Evolutionary conservation across 176 grass and related monocot species (phyloP).

Genomic region (Poa pratensis): DNA sequence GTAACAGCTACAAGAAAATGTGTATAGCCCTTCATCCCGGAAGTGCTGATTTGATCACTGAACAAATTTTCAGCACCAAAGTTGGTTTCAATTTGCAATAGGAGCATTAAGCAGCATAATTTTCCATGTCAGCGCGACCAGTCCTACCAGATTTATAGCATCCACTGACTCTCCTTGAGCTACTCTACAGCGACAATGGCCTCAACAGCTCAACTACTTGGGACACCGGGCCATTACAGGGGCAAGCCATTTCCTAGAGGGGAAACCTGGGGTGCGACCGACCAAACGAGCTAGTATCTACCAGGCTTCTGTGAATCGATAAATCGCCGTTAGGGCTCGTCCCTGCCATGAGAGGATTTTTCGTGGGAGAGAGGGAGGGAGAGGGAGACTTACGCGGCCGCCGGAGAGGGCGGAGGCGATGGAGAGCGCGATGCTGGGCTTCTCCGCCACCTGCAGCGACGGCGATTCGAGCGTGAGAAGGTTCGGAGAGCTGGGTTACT

Average conservation of each 20-base stretch:
- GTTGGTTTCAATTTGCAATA: neutral
- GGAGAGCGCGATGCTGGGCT: conserved; percentile 93
- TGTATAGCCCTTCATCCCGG: neutral
- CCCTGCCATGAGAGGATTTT: neutral
- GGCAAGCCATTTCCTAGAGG: neutral
- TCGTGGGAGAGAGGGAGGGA: neutral
- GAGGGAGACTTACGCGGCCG: conserved; percentile 50
- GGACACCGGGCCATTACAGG: neutral
- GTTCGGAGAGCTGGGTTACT: neutral
- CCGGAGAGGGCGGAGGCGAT: conserved; percentile 81
- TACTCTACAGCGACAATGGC: neutral
- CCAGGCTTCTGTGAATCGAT: too few relatives aligned
- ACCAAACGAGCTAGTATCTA: neutral
- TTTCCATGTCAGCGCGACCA: neutral
- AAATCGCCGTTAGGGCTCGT: too few relatives aligned
- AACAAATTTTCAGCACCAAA: neutral
- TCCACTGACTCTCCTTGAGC: neutral
- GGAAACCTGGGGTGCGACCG: neutral
- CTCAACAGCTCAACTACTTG: too few relatives aligned
- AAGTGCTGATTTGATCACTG: neutral
- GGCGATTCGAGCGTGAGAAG: conserved; percentile 26
- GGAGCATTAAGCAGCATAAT: neutral
- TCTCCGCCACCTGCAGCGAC: conserved; percentile 84
- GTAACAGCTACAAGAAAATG: neutral
- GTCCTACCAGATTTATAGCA: neutral